Evolutionary conservation across 192 early-diverging fungal species (phyloP).

Genomic region (Dissophora globulifera): DNA sequence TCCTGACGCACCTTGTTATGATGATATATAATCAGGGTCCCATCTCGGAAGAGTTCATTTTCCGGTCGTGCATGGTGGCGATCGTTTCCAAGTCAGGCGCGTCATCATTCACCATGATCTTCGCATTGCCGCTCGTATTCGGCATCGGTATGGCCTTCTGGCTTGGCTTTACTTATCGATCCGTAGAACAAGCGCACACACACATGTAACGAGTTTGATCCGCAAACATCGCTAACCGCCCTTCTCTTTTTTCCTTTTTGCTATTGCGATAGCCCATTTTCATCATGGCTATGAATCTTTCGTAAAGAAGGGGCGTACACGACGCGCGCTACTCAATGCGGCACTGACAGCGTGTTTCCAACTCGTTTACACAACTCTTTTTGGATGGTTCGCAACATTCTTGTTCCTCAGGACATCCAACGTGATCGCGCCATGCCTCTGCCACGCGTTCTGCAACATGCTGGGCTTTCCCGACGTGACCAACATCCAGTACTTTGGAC

Average conservation of each 20-base stretch:
- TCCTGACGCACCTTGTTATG: no score
- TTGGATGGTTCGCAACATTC: constrained; percentile 83
- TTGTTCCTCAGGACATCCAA: constrained; percentile 70
- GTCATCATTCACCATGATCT: constrained; percentile 53
- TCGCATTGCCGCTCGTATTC: constrained; percentile 74
- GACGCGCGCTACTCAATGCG: constrained; percentile 54
- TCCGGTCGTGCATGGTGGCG: constrained; percentile 76
- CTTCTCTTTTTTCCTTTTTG: neutral
- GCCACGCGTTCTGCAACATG: constrained; percentile 79
- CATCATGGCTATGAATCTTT: constrained; percentile 75
- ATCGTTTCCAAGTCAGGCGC: constrained; percentile 57
- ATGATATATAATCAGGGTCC: no score
- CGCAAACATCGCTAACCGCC: no score
- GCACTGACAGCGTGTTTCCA: constrained; percentile 62
- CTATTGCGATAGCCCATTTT: constrained; percentile 73
- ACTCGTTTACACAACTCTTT: constrained; percentile 78
- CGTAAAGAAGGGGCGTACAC: constrained; percentile 51
- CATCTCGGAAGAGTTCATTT: constrained; percentile 78
- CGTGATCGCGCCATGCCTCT: constrained; percentile 60
- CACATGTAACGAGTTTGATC: no score
- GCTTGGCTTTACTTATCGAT: no score
- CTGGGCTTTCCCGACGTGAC: constrained; percentile 81
- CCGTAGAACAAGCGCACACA: no score
- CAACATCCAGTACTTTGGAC: constrained; percentile 46
- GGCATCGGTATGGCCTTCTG: constrained; percentile 83